These are phyloP conservation scores for Tetragonia tetragonoides DNA, from an alignment of 148 eudicot species.

Conservation along the genomic window DNA sequence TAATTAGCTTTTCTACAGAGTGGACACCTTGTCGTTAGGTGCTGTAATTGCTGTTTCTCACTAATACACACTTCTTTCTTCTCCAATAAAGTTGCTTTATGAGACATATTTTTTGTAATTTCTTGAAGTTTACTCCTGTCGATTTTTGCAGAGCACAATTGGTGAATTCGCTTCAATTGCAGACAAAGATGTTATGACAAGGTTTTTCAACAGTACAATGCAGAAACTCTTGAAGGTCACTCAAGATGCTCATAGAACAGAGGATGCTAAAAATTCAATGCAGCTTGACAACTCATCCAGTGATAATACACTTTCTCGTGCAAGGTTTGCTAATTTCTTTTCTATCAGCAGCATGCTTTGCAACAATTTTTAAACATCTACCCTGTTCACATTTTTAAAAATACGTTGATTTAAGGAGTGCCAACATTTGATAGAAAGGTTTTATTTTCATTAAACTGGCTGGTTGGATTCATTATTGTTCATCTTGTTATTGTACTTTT, in stretches of 20 bases:
- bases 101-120: not conserved
- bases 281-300: slow-evolving; percentile 53
- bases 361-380: not conserved
- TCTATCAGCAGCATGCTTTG: not conserved
- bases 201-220: slow-evolving; percentile 54
- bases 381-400: not conserved
- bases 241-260: slow-evolving; percentile 40
- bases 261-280: slow-evolving; percentile 40
- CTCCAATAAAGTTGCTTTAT: not conserved
- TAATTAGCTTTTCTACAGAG: no score
- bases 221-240: slow-evolving; percentile 58
- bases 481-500: slow-evolving; percentile 19
- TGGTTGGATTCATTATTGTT: not conserved
- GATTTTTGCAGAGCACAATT: slow-evolving; percentile 53
- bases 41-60: no score
- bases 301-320: slow-evolving; percentile 46
- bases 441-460: not conserved
- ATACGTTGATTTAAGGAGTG: not conserved
- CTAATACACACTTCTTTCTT: no score
- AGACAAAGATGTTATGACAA: slow-evolving; percentile 45
- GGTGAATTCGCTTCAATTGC: slow-evolving; percentile 82
- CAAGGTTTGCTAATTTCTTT: slow-evolving; percentile 41
- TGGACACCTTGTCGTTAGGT: no score
- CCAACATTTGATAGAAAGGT: not conserved
- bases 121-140: not conserved